Evolutionary conservation across 2,329 filamentous ascomycete species (phyloP), one percentile per base, ranked within the genome.

Genomic region (Colletotrichum siamense): DNA sequence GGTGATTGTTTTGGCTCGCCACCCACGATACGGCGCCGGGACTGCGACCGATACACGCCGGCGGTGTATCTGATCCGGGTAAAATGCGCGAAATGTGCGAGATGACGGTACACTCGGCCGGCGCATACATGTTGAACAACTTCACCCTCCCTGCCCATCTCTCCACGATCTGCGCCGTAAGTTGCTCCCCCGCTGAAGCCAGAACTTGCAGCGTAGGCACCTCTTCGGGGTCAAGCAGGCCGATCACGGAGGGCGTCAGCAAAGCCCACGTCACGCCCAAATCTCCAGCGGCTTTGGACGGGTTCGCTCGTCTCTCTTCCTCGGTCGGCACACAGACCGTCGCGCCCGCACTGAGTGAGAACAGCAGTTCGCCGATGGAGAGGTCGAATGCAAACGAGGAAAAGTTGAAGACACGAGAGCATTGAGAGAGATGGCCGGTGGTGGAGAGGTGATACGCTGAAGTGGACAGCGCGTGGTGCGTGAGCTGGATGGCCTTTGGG

Each of bases 251-350:
- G 10, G 65, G 65, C 0, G 65, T 74, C 30, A 74, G 24, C 9
- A 62, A 28, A 4, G 71, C 71, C 52, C 49, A 63, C 8, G 59
- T 74, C n/a, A 70, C 57, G 36, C 39, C 18, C 32, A 24, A 18
- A 6, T 52, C 22, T 2, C 18, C n/a, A 28, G 64, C 36, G 4
- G 36, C 34, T 72, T 75, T 63, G 71, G 75, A 18, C 59, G 77
- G 70, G 34, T 74, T 8, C 34, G 70, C 44, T 16, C 83, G 78
- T 3, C 84, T 82, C 13, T 85, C 79, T 3, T 82, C 80, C 22
- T 87, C 84, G 2, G 82, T 83, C 1, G 86, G 85, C 2, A 87
- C 80, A 44, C 85, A 87, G 1, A 88, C 78, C n/a, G 82, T 85
- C 8, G 83, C 86, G 30, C 86, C 86, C 12, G 79, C 69, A 9